These are phyloP conservation scores for Lanzia echinophila DNA, from an alignment of 2,329 filamentous ascomycete species.

Conservation along the genomic window DNA sequence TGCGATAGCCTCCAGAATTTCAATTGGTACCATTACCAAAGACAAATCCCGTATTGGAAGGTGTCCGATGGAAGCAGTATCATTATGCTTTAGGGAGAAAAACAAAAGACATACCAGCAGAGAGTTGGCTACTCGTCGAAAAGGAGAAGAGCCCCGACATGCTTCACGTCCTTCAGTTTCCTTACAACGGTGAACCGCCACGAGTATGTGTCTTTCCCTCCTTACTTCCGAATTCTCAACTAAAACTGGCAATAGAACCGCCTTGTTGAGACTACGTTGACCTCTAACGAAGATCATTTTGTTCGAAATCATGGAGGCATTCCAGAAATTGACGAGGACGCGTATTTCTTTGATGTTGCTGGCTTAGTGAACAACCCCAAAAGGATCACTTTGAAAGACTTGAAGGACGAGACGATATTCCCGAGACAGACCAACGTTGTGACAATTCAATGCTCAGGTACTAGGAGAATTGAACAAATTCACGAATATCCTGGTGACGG, in stretches of 20 bases:
- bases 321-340: conserved; percentile 51
- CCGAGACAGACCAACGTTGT: conserved; percentile 38
- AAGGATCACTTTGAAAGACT: conserved; percentile 15
- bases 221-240: neutral
- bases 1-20: conserved; percentile 44
- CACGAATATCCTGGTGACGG: conserved; percentile 58
- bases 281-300: conserved; percentile 56
- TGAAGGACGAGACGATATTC: conserved; percentile 19
- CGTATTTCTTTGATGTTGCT: conserved; percentile 16
- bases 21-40: conserved; percentile 48
- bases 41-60: conserved; percentile 51
- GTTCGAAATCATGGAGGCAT: conserved; percentile 68
- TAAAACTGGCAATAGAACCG: conserved; percentile 24
- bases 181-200: conserved; percentile 57
- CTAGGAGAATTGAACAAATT: conserved; percentile 63
- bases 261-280: conserved; percentile 49
- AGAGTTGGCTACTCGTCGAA: conserved; percentile 50
- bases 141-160: conserved; percentile 54
- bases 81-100: conserved; percentile 46
- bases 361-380: conserved; percentile 20
- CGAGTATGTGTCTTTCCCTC: conserved; percentile 23
- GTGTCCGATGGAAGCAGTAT: conserved; percentile 52
- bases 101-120: conserved; percentile 44
- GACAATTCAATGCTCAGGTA: conserved; percentile 63
- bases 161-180: conserved; percentile 56